Evolutionary conservation across 2,329 filamentous ascomycete genomes (phyloP), one percentile per base, ranked within the genome.

Genomic region (Colletotrichum salicis): DNA sequence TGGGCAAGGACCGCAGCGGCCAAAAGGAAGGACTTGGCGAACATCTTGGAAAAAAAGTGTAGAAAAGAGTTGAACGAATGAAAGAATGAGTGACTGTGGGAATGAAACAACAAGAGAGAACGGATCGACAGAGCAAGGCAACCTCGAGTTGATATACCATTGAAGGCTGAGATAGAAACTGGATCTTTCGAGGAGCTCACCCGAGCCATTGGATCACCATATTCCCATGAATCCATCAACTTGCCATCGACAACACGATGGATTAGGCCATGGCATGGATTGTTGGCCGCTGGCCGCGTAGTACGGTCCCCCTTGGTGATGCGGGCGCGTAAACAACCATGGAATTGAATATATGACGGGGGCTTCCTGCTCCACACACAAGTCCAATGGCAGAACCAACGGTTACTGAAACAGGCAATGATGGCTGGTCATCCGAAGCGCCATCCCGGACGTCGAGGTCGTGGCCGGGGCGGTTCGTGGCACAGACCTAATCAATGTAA

Each of bases 1-100:
- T 72, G 72, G 57, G 61, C 69, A 29, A 72, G 37, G 57, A 69
- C 72, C 63, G 51, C 68, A 62, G 57, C 68, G 57, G 68, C 68
- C n/a, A 67, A 31, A 67, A 70, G 48, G 35, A 70, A 41, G 19
- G 68, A 70, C 63, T 70, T 70, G 35, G 63, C 68, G 66, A 70
- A 70, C 68, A 70, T 70, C 22, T 70, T 62, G 56, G n/a, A 27
- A 35, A 37, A 48, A n/a, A 45, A 48, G n/a, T 19, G 55, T 35
- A 7, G 55, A 64, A 29, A 22, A n/a, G 31, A 64, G 19, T 24
- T 35, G 59, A 58, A 64, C 58, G 31, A 41, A 55, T 31, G 60
- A 57, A 67, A 19, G 51, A 70, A 57, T 61, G 68, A 70, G 57
- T 31, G 57, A 67, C 63, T 67, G 64, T 19, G 57, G 41, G 63